A percentile compares a stretch with the other conserved stretches of the same genome.
Conservation (phyloP, 768 basidiomycete genomes). For the Trametes elegans region DNA sequence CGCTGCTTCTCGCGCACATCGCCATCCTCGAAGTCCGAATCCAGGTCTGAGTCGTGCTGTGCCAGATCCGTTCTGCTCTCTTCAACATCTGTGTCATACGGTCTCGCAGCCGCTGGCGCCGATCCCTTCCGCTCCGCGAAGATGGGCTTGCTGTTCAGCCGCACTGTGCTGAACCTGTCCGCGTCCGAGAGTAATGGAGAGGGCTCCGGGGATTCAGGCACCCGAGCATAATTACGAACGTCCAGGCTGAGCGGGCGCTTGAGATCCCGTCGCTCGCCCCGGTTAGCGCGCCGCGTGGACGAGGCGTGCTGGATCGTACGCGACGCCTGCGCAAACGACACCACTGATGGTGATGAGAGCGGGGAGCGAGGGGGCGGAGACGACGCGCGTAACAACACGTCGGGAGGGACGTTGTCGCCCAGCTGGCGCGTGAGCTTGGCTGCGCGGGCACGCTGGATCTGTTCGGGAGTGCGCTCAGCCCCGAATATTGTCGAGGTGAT, state of each 20-base stretch:
- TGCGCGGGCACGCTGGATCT: slow-evolving; percentile 31
- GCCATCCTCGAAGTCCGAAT: slow-evolving; percentile 10
- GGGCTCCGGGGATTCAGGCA: slow-evolving; percentile 1
- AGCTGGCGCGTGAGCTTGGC: slow-evolving; percentile 38
- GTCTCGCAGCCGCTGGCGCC: background rate
- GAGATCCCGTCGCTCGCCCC: background rate
- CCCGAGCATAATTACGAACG: background rate
- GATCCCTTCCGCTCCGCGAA: background rate
- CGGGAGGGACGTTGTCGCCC: slow-evolving; percentile 39
- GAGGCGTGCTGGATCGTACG: background rate
- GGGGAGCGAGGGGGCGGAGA: slow-evolving; percentile 13
- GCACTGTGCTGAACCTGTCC: background rate
- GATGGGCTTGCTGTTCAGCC: background rate
- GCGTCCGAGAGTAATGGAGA: background rate
- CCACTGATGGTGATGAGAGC: slow-evolving; percentile 2
- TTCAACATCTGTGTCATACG: background rate
- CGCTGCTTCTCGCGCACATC: slow-evolving; percentile 35
- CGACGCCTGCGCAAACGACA: slow-evolving; percentile 6
- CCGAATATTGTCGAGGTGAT: slow-evolving; percentile 16
- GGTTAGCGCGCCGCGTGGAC: background rate
- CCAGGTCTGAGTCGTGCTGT: background rate
- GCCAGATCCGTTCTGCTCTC: background rate
- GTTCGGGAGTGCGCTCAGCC: slow-evolving; percentile 22
- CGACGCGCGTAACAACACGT: slow-evolving; percentile 29
- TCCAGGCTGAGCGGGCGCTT: slow-evolving; percentile 6